Base-by-base conservation (phyloP, 208 protist species). In the Novymonas esmeraldas region DNA sequence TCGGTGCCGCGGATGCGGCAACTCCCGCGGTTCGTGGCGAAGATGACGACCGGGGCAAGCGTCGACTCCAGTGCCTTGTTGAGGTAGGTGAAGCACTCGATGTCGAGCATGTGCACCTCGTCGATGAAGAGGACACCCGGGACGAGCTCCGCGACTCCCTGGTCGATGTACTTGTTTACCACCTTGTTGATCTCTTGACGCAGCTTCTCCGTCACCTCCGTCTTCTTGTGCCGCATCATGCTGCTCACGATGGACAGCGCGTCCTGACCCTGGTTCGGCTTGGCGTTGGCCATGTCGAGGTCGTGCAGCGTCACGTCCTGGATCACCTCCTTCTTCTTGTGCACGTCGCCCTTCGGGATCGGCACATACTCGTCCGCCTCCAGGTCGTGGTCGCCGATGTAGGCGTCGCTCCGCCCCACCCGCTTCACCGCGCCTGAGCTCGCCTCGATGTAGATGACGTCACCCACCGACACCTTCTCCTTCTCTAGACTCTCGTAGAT, bases 101-200 rank as follows among this genome's bases (percentile, higher is more conserved):
- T 98, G 81, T 99, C 99, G 4, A 99, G 92, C 98, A 99, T 99
- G 84, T 99, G 99, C 39, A 99, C 98, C 85, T 99, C 99, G 79
- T 99, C 99, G 65, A 99, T 98, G 77, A 99, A 99, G 42, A 99
- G 94, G 3, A 99, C 99, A 50, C 99, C 99, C 20, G 99, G 99
- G 44, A 99, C 98, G 13, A 99, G 93, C 81, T 99, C 99, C 16
- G 99, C 99, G 14, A 99, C 93, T 26, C 99, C 99, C 62, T 99
- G 97, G 69, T 99, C 98, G 84, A 99, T 99, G 87, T 99, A 99
- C 78, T 99, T 98, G 81, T 99, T 99, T 18, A 99, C 99, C 70
- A 99, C 96, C 84, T 99, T 99, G 85, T 99, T 99, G 70, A 99
- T 99, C 78, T 99, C 99, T 52, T 85, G 76, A 16, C 99, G 90